These are phyloP conservation scores for Komagataella phaffii DNA, from an alignment of 805 yeast species.

Conservation along the genomic window DNA sequence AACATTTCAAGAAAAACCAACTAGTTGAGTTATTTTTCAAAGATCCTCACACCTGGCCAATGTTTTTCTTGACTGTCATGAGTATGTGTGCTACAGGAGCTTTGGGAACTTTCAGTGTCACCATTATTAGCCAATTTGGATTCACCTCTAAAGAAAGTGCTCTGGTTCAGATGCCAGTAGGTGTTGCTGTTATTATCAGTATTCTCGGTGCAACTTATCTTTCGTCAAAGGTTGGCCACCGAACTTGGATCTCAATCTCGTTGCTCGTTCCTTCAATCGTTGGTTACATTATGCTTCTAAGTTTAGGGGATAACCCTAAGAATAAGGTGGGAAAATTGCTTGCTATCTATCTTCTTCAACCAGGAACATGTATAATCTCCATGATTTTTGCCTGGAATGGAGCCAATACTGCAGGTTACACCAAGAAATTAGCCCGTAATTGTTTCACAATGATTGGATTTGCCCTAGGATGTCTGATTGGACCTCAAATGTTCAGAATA, in stretches of 20 bases:
- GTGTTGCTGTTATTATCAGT: slow-evolving; percentile 30
- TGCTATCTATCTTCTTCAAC: slow-evolving; percentile 13
- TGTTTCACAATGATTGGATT: slow-evolving; percentile 43
- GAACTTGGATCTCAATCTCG: slow-evolving; percentile 8
- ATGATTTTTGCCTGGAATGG: slow-evolving; percentile 49
- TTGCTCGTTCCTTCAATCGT: slow-evolving; percentile 32
- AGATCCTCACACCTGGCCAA: slow-evolving; percentile 38
- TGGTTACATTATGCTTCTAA: slow-evolving; percentile 27
- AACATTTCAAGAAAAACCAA: slow-evolving; percentile 37
- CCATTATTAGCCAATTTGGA: slow-evolving; percentile 39
- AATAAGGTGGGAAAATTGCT: slow-evolving; percentile 15
- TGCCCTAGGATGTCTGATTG: slow-evolving; percentile 41
- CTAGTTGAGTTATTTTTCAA: slow-evolving; percentile 30
- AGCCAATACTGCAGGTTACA: slow-evolving; percentile 49
- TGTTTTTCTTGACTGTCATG: slow-evolving; percentile 28
- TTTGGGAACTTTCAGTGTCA: slow-evolving; percentile 36
- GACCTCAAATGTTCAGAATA: slow-evolving; percentile 48
- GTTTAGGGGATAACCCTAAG: slow-evolving; percentile 14
- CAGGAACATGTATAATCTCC: slow-evolving; percentile 19
- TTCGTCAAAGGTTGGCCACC: slow-evolving; percentile 9
- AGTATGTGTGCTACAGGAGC: slow-evolving; percentile 41
- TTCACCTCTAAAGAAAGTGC: slow-evolving; percentile 30
- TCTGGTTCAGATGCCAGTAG: slow-evolving; percentile 43
- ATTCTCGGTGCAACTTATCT: slow-evolving; percentile 15
- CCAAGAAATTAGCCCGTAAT: slow-evolving; percentile 40